These are phyloP conservation scores for Citrus unshiu DNA, from an alignment of 345 rosid genomes.

Conservation along the genomic window DNA sequence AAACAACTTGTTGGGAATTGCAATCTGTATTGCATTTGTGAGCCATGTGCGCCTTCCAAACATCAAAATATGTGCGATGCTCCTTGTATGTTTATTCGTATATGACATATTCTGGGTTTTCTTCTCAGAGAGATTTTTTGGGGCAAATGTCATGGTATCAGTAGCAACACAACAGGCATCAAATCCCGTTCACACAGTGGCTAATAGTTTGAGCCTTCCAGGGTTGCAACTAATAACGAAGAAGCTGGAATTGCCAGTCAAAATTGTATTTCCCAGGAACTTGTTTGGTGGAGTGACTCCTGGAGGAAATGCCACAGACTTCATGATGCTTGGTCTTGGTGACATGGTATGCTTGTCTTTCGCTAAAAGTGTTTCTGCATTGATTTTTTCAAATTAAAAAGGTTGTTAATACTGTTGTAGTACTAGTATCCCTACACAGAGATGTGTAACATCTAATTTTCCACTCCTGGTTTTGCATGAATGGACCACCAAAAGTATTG, in stretches of 20 bases:
- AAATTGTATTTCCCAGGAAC: conserved; percentile 85
- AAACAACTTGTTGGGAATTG: conserved; percentile 91
- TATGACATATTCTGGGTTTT: conserved; percentile 99
- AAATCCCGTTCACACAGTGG: conserved; percentile 93
- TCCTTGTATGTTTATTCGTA: conserved; percentile 77
- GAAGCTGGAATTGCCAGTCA: conserved; percentile 92
- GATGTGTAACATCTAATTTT: neutral
- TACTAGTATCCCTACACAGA: neutral
- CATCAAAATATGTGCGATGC: conserved; percentile 88
- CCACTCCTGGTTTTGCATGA: neutral
- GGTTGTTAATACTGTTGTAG: neutral
- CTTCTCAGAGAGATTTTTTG: conserved; percentile 96
- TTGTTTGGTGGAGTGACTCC: conserved; percentile 65
- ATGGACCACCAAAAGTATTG: neutral
- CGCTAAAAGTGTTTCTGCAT: neutral
- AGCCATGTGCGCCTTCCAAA: conserved; percentile 97
- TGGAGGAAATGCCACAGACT: conserved; percentile 62
- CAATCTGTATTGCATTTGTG: conserved; percentile 89
- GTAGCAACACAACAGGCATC: conserved; percentile 97
- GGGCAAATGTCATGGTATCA: conserved; percentile 98
- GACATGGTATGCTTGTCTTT: conserved; percentile 71
- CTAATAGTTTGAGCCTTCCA: conserved; percentile 90
- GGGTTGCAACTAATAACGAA: conserved; percentile 89
- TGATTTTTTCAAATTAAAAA: neutral
- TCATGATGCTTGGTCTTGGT: conserved; percentile 99